phyloP scores from a whole-genome alignment of 805 yeast species.

The Barnettozyma californica region DNA sequence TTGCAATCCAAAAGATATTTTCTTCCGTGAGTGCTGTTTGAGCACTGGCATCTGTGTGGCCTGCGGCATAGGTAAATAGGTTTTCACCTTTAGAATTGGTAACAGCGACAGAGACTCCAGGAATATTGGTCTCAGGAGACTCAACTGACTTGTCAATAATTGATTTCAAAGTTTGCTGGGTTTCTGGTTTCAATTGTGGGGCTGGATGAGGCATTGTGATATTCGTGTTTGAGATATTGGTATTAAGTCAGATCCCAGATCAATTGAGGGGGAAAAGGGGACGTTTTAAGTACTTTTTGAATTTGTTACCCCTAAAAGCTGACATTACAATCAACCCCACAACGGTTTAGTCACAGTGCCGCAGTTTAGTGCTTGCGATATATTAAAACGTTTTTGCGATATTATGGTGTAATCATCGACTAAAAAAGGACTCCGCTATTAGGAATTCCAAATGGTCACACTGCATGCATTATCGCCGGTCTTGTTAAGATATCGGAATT shows the following conservation, averaged over 20 bases:
- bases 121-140: conserved; percentile 2
- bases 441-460: no score
- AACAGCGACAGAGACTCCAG: conserved; percentile 15
- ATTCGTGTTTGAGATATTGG: not conserved
- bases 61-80: conserved; percentile 19
- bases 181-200: conserved; percentile 3
- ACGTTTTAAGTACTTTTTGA: not conserved
- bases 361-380: not conserved
- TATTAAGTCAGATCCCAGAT: not conserved
- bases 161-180: not conserved
- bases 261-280: not conserved
- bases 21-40: conserved; percentile 19
- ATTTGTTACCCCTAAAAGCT: not conserved
- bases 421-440: no score
- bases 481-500: no score
- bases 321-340: not conserved
- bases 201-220: not conserved
- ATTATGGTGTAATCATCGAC: not conserved
- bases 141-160: conserved; percentile 4
- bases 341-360: not conserved
- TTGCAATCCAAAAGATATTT: conserved; percentile 27
- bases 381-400: no score
- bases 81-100: conserved; percentile 18
- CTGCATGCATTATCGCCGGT: no score
- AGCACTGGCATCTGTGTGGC: conserved; percentile 16